A percentile compares a stretch with the other conserved stretches of the same genome.
Evolutionary conservation across 176 grass and related monocot genomes (phyloP).

Genomic region (Cenchrus purpureus): DNA sequence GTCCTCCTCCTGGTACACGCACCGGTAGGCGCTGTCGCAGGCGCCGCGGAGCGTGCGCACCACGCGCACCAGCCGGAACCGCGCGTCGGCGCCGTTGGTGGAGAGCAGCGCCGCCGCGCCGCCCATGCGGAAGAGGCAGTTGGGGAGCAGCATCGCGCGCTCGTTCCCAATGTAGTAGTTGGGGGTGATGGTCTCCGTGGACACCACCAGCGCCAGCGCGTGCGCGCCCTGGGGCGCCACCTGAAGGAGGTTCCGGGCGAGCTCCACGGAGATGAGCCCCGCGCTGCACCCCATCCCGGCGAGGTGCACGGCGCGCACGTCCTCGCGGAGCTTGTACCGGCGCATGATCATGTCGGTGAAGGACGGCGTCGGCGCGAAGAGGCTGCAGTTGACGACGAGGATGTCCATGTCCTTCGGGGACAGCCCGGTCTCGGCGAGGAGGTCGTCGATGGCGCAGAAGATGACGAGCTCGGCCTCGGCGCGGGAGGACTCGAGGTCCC

Average conservation of each 20-base stretch:
- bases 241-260: constrained; percentile 62
- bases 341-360: constrained; percentile 65
- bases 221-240: constrained; percentile 39
- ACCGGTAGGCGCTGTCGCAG: constrained; percentile 49
- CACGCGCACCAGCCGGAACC: constrained; percentile 56
- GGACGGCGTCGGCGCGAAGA: constrained; percentile 63
- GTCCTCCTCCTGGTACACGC: constrained; percentile 75
- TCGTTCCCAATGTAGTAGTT: constrained; percentile 66
- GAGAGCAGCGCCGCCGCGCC: constrained; percentile 63
- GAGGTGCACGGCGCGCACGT: constrained; percentile 64
- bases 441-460: constrained; percentile 80
- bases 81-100: constrained; percentile 38
- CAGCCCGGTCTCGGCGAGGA: constrained; percentile 57
- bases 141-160: constrained; percentile 66
- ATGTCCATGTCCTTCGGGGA: constrained; percentile 52
- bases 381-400: constrained; percentile 65
- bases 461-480: constrained; percentile 63
- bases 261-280: constrained; percentile 58
- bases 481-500: constrained; percentile 59
- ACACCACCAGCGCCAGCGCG: constrained; percentile 54
- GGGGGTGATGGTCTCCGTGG: constrained; percentile 65
- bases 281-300: constrained; percentile 76
- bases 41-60: constrained; percentile 61
- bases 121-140: constrained; percentile 81
- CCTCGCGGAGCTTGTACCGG: constrained; percentile 52